Evolutionary conservation across 2,329 filamentous ascomycete species (phyloP).

Genomic region (Fonsecaea nubica): DNA sequence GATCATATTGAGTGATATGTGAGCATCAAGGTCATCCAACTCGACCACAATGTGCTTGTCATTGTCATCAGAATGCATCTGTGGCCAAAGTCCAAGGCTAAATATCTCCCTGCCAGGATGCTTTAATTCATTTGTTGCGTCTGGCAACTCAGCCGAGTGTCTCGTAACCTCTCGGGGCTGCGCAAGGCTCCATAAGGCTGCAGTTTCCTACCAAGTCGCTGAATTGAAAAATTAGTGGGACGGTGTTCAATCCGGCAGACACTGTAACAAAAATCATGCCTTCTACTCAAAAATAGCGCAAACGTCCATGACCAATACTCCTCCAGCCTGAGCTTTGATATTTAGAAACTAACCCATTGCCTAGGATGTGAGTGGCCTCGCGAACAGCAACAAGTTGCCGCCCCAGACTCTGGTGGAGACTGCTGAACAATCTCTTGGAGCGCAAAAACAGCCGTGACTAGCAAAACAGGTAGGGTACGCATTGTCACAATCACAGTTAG

Average conservation of each 20-base stretch:
- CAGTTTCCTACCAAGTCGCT: not conserved
- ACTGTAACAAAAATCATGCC: too few relatives aligned
- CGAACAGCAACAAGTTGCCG: too few relatives aligned
- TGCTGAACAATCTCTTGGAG: too few relatives aligned
- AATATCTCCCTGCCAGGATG: not conserved
- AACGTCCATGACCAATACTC: too few relatives aligned
- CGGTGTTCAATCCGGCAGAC: too few relatives aligned
- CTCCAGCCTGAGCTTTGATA: too few relatives aligned
- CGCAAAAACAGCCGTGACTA: too few relatives aligned
- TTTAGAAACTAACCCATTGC: too few relatives aligned
- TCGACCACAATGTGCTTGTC: not conserved
- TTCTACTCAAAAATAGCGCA: too few relatives aligned
- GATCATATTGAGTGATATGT: slow-evolving; percentile 28
- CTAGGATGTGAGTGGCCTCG: too few relatives aligned
- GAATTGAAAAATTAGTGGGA: too few relatives aligned
- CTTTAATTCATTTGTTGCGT: not conserved
- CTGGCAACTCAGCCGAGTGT: not conserved
- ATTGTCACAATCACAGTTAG: not conserved
- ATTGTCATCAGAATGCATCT: not conserved
- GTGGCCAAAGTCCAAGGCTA: not conserved
- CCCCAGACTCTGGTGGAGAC: too few relatives aligned
- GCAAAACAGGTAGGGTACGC: not conserved
- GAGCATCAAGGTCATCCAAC: not conserved
- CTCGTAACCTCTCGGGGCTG: not conserved
- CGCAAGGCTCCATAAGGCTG: not conserved